Evolutionary conservation across 176 grass and related monocot species (phyloP).

Genomic region (bread wheat (Triticum aestivum)): DNA sequence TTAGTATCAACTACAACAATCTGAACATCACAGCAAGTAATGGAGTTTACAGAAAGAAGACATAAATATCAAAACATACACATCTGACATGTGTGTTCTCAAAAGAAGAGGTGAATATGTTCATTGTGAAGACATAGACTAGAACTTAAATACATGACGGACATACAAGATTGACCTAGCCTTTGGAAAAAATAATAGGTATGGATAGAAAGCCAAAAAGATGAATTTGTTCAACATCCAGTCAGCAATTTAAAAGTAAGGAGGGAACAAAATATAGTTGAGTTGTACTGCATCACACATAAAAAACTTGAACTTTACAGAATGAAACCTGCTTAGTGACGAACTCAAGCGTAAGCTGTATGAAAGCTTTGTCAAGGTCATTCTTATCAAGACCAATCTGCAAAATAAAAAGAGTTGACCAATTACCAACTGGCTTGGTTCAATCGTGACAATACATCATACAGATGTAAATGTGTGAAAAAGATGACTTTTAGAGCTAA

Average conservation of each 20-base stretch:
- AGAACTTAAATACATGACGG: background rate
- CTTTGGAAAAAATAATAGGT: background rate
- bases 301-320: constrained; percentile 7
- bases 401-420: constrained; percentile 27
- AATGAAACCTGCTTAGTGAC: constrained; percentile 74
- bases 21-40: background rate
- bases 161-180: background rate
- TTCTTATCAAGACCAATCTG: constrained; percentile 95
- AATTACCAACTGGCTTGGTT: constrained; percentile 23
- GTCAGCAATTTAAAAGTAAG: constrained; percentile 3
- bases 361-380: constrained; percentile 86
- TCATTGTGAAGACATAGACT: background rate
- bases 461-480: background rate
- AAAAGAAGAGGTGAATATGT: background rate
- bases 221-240: constrained; percentile 16
- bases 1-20: background rate
- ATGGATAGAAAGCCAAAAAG: background rate
- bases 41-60: constrained; percentile 11
- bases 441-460: constrained; percentile 13
- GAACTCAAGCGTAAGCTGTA: constrained; percentile 90
- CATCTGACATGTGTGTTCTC: background rate
- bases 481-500: background rate
- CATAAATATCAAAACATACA: constrained; percentile 12
- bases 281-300: background rate
- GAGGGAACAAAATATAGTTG: background rate